phyloP scores from a whole-genome alignment of 768 basidiomycete genomes.

The Termitomyces sp. region DNA sequence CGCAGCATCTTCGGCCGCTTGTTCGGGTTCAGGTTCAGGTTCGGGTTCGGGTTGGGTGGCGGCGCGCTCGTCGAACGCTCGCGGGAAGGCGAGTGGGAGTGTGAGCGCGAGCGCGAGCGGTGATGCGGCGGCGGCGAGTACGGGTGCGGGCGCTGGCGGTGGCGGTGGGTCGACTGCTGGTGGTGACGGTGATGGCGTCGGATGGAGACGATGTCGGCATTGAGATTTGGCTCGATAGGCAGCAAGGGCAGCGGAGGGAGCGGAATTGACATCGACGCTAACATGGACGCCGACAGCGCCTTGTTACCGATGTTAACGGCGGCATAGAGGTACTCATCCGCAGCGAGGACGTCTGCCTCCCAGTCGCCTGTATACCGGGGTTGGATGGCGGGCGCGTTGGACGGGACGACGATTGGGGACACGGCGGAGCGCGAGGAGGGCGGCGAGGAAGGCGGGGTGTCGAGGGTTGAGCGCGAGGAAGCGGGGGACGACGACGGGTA shows the following conservation, averaged over 20 bases:
- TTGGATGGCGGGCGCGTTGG: not conserved
- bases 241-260: not conserved
- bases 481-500: not conserved
- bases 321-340: not conserved
- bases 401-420: not conserved
- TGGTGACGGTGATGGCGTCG: not conserved
- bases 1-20: not conserved
- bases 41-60: not conserved
- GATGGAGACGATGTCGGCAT: not conserved
- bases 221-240: not conserved
- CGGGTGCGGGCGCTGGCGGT: slow-evolving; percentile 2
- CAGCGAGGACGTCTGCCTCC: slow-evolving; percentile 8
- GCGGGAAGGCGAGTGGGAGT: not conserved
- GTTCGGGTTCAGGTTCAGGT: not conserved
- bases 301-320: not conserved
- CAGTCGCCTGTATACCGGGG: slow-evolving; percentile 12
- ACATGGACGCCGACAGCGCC: no score
- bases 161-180: no score
- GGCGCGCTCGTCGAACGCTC: not conserved
- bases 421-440: not conserved
- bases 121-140: not conserved
- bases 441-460: not conserved
- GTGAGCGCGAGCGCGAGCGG: not conserved
- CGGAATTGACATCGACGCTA: not conserved
- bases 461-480: not conserved